These are phyloP conservation scores for Akebia trifoliata DNA, from an alignment of 164 flowering plant genomes.

Conservation along the genomic window DNA sequence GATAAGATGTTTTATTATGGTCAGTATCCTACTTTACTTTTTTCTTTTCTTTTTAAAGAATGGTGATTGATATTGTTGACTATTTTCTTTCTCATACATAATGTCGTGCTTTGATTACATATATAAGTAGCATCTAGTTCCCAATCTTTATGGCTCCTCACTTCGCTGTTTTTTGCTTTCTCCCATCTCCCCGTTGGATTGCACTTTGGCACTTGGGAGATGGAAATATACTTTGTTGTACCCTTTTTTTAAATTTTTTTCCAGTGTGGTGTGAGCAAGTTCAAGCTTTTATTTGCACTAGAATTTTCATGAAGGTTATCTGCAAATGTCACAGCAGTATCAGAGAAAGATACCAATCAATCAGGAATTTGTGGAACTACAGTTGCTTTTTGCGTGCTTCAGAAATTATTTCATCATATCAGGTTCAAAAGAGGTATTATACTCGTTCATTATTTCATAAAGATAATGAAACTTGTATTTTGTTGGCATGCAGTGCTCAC, in stretches of 20 bases:
- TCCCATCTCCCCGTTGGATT: background rate
- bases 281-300: conserved; percentile 15
- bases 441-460: conserved; percentile 22
- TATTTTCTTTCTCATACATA: background rate
- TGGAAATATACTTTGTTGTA: background rate
- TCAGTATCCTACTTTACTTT: conserved; percentile 12
- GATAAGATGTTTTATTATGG: conserved; percentile 7
- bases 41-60: background rate
- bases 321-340: conserved; percentile 69
- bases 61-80: background rate
- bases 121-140: background rate
- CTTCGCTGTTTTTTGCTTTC: background rate
- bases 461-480: background rate
- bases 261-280: conserved; percentile 15
- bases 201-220: background rate
- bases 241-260: conserved; percentile 7
- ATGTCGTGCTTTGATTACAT: too few species aligned
- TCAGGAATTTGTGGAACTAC: conserved; percentile 28
- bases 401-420: conserved; percentile 28
- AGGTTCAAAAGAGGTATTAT: conserved; percentile 42
- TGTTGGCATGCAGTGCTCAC: background rate
- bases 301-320: conserved; percentile 36
- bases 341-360: conserved; percentile 37
- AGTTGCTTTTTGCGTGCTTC: conserved; percentile 25
- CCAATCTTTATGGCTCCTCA: background rate